Conservation (phyloP, 164 flowering plant species). For the Akebia trifoliata region DNA sequence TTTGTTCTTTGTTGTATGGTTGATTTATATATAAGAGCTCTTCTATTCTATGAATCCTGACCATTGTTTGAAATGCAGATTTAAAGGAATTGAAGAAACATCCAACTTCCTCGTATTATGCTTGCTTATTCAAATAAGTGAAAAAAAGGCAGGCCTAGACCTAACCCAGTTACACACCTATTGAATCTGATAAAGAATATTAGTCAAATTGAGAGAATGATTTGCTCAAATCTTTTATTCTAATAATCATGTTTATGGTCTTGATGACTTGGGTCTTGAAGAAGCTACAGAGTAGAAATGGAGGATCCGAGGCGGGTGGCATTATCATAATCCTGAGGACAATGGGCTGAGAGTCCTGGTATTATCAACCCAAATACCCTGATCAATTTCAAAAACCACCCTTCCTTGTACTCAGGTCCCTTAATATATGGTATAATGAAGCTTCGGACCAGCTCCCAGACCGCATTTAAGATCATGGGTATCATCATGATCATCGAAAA, state of each 20-base stretch:
- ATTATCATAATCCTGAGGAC: conserved; percentile 54
- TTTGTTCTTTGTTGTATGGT: too few species aligned
- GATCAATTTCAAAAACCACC: conserved; percentile 32
- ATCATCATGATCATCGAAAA: conserved; percentile 37
- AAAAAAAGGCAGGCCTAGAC: too few species aligned
- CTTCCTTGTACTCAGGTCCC: conserved; percentile 51
- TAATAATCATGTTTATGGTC: conserved; percentile 2
- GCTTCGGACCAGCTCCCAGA: conserved; percentile 58
- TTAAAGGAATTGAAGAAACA: too few species aligned
- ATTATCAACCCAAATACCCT: conserved; percentile 45
- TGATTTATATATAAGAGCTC: too few species aligned
- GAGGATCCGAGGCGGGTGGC: conserved; percentile 37
- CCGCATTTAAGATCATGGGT: conserved; percentile 52
- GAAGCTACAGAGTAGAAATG: neutral
- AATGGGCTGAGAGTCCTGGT: conserved; percentile 67
- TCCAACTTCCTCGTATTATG: too few species aligned
- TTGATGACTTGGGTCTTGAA: conserved; percentile 5
- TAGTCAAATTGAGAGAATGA: too few species aligned
- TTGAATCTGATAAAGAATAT: too few species aligned
- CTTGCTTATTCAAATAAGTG: too few species aligned
- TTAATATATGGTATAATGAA: conserved; percentile 31
- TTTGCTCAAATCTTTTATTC: neutral
- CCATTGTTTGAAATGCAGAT: too few species aligned
- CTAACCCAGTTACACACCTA: too few species aligned
- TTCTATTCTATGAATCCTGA: too few species aligned